phyloP scores from a whole-genome alignment of 768 basidiomycete genomes.

The Phanerochaete sordida region DNA sequence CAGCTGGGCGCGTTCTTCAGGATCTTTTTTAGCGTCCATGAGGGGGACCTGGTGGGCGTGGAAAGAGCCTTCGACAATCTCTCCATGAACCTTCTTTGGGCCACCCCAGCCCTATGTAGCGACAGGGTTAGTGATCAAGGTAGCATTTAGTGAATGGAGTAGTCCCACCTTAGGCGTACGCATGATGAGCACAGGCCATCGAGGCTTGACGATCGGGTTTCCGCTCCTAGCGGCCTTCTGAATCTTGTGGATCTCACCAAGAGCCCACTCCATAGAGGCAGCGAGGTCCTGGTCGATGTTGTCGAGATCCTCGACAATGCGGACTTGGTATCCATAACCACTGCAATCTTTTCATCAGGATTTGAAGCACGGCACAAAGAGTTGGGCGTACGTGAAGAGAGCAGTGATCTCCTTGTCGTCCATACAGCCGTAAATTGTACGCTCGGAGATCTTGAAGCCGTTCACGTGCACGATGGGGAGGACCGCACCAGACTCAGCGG shows the following conservation, averaged over 20 bases:
- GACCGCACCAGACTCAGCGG: conserved; percentile 84
- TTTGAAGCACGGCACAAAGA: not conserved
- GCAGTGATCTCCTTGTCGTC: conserved; percentile 78
- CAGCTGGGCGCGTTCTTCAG: conserved; percentile 59
- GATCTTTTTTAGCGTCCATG: conserved; percentile 60
- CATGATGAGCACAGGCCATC: conserved; percentile 86
- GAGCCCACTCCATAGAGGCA: conserved; percentile 78
- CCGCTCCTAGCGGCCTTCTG: conserved; percentile 76
- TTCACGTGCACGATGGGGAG: conserved; percentile 89
- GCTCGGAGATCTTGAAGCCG: conserved; percentile 87
- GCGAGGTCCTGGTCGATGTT: conserved; percentile 79
- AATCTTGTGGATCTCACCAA: conserved; percentile 69
- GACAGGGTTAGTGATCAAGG: too few species aligned
- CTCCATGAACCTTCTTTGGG: conserved; percentile 62
- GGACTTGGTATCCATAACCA: conserved; percentile 86
- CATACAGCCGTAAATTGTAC: conserved; percentile 89
- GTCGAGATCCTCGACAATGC: conserved; percentile 67
- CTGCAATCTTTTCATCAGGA: conserved; percentile 24
- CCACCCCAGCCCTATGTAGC: conserved; percentile 69
- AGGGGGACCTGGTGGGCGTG: conserved; percentile 88
- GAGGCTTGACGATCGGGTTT: conserved; percentile 79
- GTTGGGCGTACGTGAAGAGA: conserved; percentile 42
- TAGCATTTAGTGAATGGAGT: not conserved
- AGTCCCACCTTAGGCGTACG: conserved; percentile 83
- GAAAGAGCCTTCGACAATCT: conserved; percentile 79